Base-by-base conservation (phyloP, 148 eudicot species). In the Amaranthus cruentus region DNA sequence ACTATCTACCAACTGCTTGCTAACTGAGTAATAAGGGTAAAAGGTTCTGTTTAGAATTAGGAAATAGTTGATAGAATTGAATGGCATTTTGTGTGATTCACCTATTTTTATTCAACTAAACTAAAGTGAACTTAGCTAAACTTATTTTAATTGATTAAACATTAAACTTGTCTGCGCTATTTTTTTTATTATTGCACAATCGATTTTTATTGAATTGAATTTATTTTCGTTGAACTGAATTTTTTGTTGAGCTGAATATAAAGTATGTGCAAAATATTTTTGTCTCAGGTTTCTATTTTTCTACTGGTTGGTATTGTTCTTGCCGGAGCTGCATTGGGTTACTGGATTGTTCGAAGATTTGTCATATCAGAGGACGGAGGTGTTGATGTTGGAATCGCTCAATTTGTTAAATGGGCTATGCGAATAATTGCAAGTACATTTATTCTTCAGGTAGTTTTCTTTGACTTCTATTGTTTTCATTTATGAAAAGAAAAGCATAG, bases 251-350 rank as follows among this genome's bases (percentile, higher is more conserved):
- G 2, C 38, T 28, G 38, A 28, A 28, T 13, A 66, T 49, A 7
- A 49, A 66, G 44, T 50, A 50, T 13, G 8, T 56, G 61, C 38
- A 4, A 8, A 28, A 38, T 52, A 66, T 51, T 68, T 57, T 67
- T 68, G 42, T 78, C 81, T 28, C 85, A 95, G 98, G 94, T 90
- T 64, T 83, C 90, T 68, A 77, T 88, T 49, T 81, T 95, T 77
- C 53, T 90, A 71, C 69, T 87, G 58, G 85, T 91, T 76, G 78
- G 82, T 68, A 84, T 95, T 69, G 69, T 84, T 75, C 84, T 95
- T 56, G 84, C 90, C 0, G 97, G 98, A 85, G 98, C 97, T 82
- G 97, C 83, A 69, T 85, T 90, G 56, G 98, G 98, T 10, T 91
- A 82, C 80, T 91, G 93, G 90, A 86, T 91, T 69, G 97, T 95